Conservation (phyloP, 495 filamentous ascomycete genomes). For the Trichocladium antarcticum region DNA sequence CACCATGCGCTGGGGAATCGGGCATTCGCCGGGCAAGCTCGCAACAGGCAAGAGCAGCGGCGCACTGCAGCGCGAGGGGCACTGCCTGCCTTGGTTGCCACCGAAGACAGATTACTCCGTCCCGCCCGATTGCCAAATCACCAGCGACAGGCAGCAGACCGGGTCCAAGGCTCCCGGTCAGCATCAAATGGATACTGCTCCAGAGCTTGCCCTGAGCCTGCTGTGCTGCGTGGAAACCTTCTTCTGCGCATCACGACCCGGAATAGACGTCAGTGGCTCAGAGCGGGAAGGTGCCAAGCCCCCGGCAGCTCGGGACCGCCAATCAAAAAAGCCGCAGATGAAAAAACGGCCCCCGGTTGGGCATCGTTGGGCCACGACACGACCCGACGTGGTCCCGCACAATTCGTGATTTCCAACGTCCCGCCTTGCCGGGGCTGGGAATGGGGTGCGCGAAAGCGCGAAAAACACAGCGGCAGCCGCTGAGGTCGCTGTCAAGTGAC, state of each 20-base stretch:
- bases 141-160: constrained; percentile 8
- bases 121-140: constrained; percentile 31
- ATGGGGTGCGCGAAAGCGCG: background rate
- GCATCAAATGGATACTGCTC: too few species aligned
- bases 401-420: constrained; percentile 13
- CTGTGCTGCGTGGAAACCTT: background rate
- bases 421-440: background rate
- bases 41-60: background rate
- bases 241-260: constrained; percentile 13
- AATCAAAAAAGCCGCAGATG: constrained; percentile 7
- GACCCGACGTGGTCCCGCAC: constrained; percentile 18
- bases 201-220: too few species aligned
- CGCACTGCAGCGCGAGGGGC: constrained; percentile 1
- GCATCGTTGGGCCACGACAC: constrained; percentile 25
- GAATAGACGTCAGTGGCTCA: constrained; percentile 23
- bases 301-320: constrained; percentile 5
- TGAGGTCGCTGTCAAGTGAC: too few species aligned
- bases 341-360: constrained; percentile 11
- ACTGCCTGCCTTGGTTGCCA: constrained; percentile 12
- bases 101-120: too few species aligned
- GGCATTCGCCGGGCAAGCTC: background rate
- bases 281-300: background rate
- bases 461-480: too few species aligned
- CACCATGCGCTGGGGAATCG: background rate
- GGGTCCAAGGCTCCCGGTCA: background rate